Percentiles rank a stretch among this genome's conserved stretches.
phyloP scores from a whole-genome alignment of 2,329 filamentous ascomycete genomes.

The Monosporascus cannonballus region DNA sequence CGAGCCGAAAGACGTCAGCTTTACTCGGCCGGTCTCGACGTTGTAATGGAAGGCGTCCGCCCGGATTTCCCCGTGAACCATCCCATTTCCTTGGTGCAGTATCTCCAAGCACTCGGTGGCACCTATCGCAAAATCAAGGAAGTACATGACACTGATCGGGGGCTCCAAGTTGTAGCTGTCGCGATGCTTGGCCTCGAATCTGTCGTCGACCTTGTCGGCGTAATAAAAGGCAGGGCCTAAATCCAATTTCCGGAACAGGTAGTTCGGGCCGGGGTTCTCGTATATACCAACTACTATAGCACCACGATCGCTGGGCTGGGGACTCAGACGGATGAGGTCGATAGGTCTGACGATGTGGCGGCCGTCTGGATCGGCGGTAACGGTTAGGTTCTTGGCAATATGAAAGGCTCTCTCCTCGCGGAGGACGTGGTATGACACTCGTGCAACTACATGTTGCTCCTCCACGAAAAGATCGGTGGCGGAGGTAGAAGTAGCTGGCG shows the following conservation, averaged over 20 bases:
- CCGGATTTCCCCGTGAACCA: slow-evolving; percentile 86
- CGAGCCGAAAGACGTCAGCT: slow-evolving; percentile 78
- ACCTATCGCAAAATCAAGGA: slow-evolving; percentile 87
- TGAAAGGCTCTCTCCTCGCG: slow-evolving; percentile 85
- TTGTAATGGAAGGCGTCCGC: slow-evolving; percentile 90
- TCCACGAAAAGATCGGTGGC: slow-evolving; percentile 48
- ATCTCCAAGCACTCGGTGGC: slow-evolving; percentile 81
- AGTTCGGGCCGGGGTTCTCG: slow-evolving; percentile 69
- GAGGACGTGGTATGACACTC: slow-evolving; percentile 74
- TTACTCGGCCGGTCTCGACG: slow-evolving; percentile 62
- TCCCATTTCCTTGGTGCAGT: slow-evolving; percentile 80
- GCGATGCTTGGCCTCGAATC: slow-evolving; percentile 38
- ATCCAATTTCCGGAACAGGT: slow-evolving; percentile 63
- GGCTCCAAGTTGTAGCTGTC: slow-evolving; percentile 44
- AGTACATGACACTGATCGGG: slow-evolving; percentile 65
- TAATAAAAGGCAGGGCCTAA: slow-evolving; percentile 71
- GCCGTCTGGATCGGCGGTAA: slow-evolving; percentile 64
- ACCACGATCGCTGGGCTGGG: slow-evolving; percentile 61
- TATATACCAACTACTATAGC: slow-evolving; percentile 77
- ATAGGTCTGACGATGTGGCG: slow-evolving; percentile 75
- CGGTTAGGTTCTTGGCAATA: slow-evolving; percentile 66
- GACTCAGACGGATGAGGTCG: slow-evolving; percentile 67
- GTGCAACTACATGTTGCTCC: slow-evolving; percentile 64
- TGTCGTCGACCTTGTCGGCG: slow-evolving; percentile 46
- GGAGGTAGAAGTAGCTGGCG: slow-evolving; percentile 25